These are phyloP conservation scores for Schizopora paradoxa DNA, from an alignment of 1,284 basidiomycete species.

Conservation along the genomic window DNA sequence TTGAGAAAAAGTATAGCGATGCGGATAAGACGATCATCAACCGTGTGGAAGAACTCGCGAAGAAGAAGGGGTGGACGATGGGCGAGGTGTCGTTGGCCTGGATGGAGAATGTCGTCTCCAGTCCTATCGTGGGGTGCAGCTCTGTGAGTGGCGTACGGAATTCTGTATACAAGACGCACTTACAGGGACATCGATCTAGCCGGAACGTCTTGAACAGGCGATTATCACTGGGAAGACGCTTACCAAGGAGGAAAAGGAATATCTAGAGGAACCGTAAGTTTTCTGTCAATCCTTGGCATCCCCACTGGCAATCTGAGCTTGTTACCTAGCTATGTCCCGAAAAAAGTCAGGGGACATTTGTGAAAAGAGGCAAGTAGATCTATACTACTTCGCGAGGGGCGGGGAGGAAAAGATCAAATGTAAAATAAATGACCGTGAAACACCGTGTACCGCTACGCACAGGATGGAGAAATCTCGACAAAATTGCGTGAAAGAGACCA, in stretches of 20 bases:
- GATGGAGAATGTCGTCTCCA: slow-evolving; percentile 31
- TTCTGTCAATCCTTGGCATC: too few species aligned
- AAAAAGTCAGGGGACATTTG: too few species aligned
- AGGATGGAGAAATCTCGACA: too few species aligned
- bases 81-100: slow-evolving; percentile 38
- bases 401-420: too few species aligned
- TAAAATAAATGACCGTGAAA: too few species aligned
- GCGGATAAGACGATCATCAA: slow-evolving; percentile 32
- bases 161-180: neutral
- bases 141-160: slow-evolving; percentile 12
- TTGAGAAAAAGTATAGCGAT: slow-evolving; percentile 25
- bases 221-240: neutral
- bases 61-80: slow-evolving; percentile 35
- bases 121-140: slow-evolving; percentile 35
- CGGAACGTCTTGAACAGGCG: neutral
- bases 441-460: too few species aligned
- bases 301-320: too few species aligned
- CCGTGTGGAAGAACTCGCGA: slow-evolving; percentile 36
- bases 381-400: too few species aligned
- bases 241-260: slow-evolving; percentile 1
- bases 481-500: too few species aligned
- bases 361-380: too few species aligned
- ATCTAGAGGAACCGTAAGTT: slow-evolving; percentile 3
- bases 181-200: neutral
- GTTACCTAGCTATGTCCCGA: too few species aligned